phyloP scores from a whole-genome alignment of 805 yeast genomes.

The Cyberlindnera galapagoensis region DNA sequence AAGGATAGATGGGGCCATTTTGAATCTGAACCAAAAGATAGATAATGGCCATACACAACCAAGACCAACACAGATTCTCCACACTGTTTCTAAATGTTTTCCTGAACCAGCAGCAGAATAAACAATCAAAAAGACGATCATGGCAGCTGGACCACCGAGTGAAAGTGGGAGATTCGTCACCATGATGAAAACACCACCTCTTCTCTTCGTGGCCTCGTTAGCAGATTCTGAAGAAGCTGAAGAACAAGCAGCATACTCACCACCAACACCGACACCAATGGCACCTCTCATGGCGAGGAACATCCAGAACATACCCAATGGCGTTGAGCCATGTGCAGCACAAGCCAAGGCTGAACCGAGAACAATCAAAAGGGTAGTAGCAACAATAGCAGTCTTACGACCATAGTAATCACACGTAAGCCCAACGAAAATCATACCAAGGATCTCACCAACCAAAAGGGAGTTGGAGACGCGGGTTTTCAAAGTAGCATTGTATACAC shows the following conservation, averaged over 20 bases:
- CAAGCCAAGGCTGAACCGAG: slow-evolving; percentile 62
- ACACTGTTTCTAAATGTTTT: slow-evolving; percentile 41
- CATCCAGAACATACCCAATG: slow-evolving; percentile 69
- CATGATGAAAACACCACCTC: slow-evolving; percentile 62
- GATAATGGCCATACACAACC: slow-evolving; percentile 65
- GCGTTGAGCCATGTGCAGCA: slow-evolving; percentile 57
- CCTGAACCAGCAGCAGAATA: slow-evolving; percentile 45
- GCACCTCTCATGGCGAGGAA: slow-evolving; percentile 66
- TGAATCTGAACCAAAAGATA: slow-evolving; percentile 65
- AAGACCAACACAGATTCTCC: slow-evolving; percentile 66
- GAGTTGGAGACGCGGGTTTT: slow-evolving; percentile 66
- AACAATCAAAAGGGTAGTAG: slow-evolving; percentile 55
- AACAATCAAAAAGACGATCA: slow-evolving; percentile 61
- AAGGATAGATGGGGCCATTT: slow-evolving; percentile 59
- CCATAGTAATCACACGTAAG: slow-evolving; percentile 59
- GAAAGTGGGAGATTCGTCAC: slow-evolving; percentile 70
- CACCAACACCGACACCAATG: slow-evolving; percentile 75
- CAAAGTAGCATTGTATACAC: slow-evolving; percentile 35
- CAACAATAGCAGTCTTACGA: slow-evolving; percentile 62
- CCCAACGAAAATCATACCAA: slow-evolving; percentile 66
- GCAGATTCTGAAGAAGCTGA: slow-evolving; percentile 70
- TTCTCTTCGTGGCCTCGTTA: slow-evolving; percentile 52
- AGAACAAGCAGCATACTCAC: slow-evolving; percentile 68
- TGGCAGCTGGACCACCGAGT: slow-evolving; percentile 75
- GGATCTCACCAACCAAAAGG: slow-evolving; percentile 59